Evolutionary conservation across 2,329 filamentous ascomycete species (phyloP), one percentile per base, ranked within the genome.

Genomic region (Epichloe baconii): DNA sequence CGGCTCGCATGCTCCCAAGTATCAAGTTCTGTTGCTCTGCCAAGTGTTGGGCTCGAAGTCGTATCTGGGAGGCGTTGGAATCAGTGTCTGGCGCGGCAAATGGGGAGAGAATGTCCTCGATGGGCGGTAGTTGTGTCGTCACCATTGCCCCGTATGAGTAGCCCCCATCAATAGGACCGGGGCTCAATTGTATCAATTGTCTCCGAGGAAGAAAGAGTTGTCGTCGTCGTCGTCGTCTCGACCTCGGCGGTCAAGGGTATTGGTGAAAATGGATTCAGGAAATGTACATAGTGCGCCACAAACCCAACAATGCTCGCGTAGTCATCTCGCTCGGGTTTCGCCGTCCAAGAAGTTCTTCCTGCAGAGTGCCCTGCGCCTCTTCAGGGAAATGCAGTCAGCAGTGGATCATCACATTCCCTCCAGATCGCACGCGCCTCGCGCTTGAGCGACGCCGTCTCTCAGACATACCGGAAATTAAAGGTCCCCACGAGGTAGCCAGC

Each of bases 71-170:
- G 0, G 81, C 76, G 4, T 80, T 67, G 0, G 81, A 81, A 40
- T 75, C 79, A n/a, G 64, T 59, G 3, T 67, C 56, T 0, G 80
- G 76, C 0, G 68, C 64, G 7, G 68, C 62, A 57, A 93, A 88
- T 1, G 76, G 67, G 1, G 73, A 64, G 23, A 88, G 66, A 31
- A 94, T 78, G 0, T 72, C 66, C 11, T 71, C 64, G 37, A 83
- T 67, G 0, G 80, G 72, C 0, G 88, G 87, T 0, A 95, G 75
- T 52, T 84, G 80, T 0, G 78, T 81, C 2, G 88, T 82, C 40
- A 97, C 79, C 61, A 95, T 77, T 4, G 88, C 87, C 43, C 93
- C 93, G 65, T 96, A 96, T 0, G 89, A 95, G 65, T 96, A 96
- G 12, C 90, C 90, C 91, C 84, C 6, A 93, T 71, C 5, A 95